These are phyloP conservation scores for Tilletia caries DNA, from an alignment of 1,284 basidiomycete species.

Conservation along the genomic window DNA sequence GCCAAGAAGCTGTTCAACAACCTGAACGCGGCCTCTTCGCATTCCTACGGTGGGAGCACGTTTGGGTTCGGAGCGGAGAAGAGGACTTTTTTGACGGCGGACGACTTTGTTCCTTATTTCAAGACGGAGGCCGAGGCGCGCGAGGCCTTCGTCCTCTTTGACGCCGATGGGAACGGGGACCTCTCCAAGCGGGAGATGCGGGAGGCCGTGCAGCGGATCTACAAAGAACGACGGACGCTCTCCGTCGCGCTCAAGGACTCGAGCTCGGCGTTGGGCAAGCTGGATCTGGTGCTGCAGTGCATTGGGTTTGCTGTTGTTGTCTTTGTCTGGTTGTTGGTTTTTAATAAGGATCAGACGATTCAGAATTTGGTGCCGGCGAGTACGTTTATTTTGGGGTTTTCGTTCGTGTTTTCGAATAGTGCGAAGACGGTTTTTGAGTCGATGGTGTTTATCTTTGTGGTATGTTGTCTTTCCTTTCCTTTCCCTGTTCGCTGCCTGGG, in stretches of 20 bases:
- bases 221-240: slow-evolving; percentile 71
- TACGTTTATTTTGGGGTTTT: slow-evolving; percentile 63
- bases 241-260: slow-evolving; percentile 62
- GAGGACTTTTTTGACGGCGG: slow-evolving; percentile 58
- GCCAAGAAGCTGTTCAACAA: slow-evolving; percentile 71
- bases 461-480: slow-evolving; percentile 61
- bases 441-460: slow-evolving; percentile 69
- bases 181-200: slow-evolving; percentile 77
- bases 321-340: slow-evolving; percentile 74
- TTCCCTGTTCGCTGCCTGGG: background rate
- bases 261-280: slow-evolving; percentile 43
- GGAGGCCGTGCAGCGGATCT: slow-evolving; percentile 76
- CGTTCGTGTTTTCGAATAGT: slow-evolving; percentile 67
- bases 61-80: slow-evolving; percentile 19
- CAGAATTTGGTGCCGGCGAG: slow-evolving; percentile 76
- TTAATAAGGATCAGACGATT: slow-evolving; percentile 68
- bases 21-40: slow-evolving; percentile 26
- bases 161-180: slow-evolving; percentile 78
- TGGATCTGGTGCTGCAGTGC: slow-evolving; percentile 59
- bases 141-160: slow-evolving; percentile 71
- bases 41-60: background rate
- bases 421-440: slow-evolving; percentile 73
- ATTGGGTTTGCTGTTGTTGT: slow-evolving; percentile 65
- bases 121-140: slow-evolving; percentile 68
- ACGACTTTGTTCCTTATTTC: slow-evolving; percentile 67